Percentiles rank a stretch among this genome's conserved stretches.
Conservation (phyloP, 1,284 basidiomycete species). For the Boletellus sp. region DNA sequence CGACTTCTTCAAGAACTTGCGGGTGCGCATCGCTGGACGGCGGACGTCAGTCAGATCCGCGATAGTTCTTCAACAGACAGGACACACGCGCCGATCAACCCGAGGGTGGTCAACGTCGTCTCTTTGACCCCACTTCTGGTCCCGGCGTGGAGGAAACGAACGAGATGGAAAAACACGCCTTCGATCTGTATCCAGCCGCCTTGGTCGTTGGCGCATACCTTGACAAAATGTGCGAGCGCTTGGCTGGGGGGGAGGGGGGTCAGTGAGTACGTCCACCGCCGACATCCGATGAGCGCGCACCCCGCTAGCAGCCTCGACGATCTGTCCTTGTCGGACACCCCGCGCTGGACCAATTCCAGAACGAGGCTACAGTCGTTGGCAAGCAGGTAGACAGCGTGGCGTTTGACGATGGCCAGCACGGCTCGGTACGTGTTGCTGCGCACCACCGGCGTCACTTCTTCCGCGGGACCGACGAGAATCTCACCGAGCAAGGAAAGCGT, state of each 20-base stretch:
- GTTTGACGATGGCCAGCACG: conserved; percentile 45
- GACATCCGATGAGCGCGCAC: conserved; percentile 39
- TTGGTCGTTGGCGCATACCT: conserved; percentile 33
- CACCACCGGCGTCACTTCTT: conserved; percentile 45
- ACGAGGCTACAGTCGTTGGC: conserved; percentile 29
- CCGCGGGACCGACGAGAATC: conserved; percentile 45
- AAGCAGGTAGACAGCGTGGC: conserved; percentile 41
- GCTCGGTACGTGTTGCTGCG: conserved; percentile 44
- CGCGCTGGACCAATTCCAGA: conserved; percentile 41
- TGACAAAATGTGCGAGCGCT: conserved; percentile 47
- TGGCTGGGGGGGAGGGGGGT: conserved; percentile 34
- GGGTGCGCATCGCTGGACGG: conserved; percentile 47
- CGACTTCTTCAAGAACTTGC: conserved; percentile 54
- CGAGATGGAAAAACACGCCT: conserved; percentile 45
- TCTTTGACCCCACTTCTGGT: conserved; percentile 50
- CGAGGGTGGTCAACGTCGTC: conserved; percentile 57
- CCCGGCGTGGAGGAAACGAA: conserved; percentile 42
- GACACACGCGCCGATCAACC: conserved; percentile 60
- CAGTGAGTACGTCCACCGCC: conserved; percentile 10
- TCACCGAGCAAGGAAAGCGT: conserved; percentile 20
- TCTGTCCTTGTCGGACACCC: conserved; percentile 53
- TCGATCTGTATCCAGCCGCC: conserved; percentile 38
- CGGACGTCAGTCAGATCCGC: conserved; percentile 3
- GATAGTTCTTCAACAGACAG: neutral
- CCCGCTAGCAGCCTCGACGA: conserved; percentile 63